Base-by-base conservation (phyloP, 2,329 filamentous ascomycete species). In the Beauveria rudraprayagi region DNA sequence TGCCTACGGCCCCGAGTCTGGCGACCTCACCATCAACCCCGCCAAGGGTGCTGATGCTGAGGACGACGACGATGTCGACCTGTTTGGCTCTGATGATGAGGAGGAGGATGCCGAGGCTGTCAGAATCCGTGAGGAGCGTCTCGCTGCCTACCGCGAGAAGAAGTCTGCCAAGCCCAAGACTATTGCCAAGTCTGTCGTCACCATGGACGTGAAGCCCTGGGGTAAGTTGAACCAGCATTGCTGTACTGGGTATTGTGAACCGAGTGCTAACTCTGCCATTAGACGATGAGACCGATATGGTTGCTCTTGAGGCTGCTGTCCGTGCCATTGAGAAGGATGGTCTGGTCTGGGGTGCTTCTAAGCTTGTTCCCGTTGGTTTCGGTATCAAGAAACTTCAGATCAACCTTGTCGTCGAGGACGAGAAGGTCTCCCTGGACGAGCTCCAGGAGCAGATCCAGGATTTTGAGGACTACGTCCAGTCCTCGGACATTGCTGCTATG, bases 371-470 rank as follows among this genome's bases (percentile, higher is more conserved):
- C 67, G 88, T 99, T 71, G 93, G 92, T 72, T 99, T 91, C 84
- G 94, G 94, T 83, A 95, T 99, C 83, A 94, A 90, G 85, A 97
- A 97, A 86, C 87, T 99, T 66, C 93, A 97, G 85, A 96, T 99
- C 83, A 97, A 91, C 88, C 79, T 97, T 69, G 92, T 97, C 70
- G 82, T 97, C 67, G 94, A 97, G 83, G 94, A 99, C 76, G 93
- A 97, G 68, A 97, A 97, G 86, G 77, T 99, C 74, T 92, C 90
- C 68, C 76, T 90, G 67, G 85, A 88, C 69, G 93, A 97, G 65
- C 87, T 99, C 69, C 86, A 96, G 83, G 86, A 91, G 75, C 72
- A 90, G 81, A 95, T 97, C 71, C 65, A 74, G 73, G 90, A 84
- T 68, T 84, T 92, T 71, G 94, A 97, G 82, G 94, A 99, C 76